A percentile compares a stretch with the other conserved stretches of the same genome.
Evolutionary conservation across 176 grass and related monocot genomes (phyloP).

Genomic region (Lolium rigidum): DNA sequence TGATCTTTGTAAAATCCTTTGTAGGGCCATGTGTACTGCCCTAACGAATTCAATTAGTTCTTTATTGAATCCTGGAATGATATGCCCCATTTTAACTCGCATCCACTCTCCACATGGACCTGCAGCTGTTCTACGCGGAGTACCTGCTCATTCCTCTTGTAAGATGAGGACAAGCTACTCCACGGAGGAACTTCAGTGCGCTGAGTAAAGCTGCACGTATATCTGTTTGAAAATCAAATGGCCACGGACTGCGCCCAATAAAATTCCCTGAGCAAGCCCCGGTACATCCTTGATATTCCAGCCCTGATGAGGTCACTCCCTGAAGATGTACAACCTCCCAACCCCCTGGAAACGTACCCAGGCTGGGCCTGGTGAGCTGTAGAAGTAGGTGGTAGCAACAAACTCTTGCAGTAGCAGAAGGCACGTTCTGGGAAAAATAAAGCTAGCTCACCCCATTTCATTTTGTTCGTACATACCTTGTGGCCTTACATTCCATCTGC

Average conservation of each 20-base stretch:
- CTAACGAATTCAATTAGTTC: background rate
- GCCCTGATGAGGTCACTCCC: background rate
- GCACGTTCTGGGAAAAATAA: background rate
- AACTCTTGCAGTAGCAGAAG: background rate
- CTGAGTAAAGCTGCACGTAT: no score
- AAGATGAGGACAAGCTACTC: slow-evolving; percentile 53
- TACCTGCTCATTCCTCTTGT: slow-evolving; percentile 95
- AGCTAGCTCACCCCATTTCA: background rate
- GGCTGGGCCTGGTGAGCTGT: slow-evolving; percentile 32
- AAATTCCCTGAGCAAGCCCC: slow-evolving; percentile 19
- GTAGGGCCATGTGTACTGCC: background rate
- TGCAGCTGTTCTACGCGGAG: slow-evolving; percentile 94
- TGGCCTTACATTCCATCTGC: slow-evolving; percentile 15
- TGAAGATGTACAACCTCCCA: slow-evolving; percentile 40
- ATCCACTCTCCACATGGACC: slow-evolving; percentile 42
- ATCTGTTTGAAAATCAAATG: slow-evolving; percentile 37
- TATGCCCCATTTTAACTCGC: slow-evolving; percentile 3
- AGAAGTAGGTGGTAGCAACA: background rate
- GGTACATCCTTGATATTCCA: background rate
- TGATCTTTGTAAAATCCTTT: no score
- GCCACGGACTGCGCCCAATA: slow-evolving; percentile 36
- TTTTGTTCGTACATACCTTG: background rate
- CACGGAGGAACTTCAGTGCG: slow-evolving; percentile 46
- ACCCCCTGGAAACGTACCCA: slow-evolving; percentile 18
- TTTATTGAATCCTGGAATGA: background rate